Conservation (phyloP, 208 protist genomes). For the Leishmania martiniquensis region DNA sequence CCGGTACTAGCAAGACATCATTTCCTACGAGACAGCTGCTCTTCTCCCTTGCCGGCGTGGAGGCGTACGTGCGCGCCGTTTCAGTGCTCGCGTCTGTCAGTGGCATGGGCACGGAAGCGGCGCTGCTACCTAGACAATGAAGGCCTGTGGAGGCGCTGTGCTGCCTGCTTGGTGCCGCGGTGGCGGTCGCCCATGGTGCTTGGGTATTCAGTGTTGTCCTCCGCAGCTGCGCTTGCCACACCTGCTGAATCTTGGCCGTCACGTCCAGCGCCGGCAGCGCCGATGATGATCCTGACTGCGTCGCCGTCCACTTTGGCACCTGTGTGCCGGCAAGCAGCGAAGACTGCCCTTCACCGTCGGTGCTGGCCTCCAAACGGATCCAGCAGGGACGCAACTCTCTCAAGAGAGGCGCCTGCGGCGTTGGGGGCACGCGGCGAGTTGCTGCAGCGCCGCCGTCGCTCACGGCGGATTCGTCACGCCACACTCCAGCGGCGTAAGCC, state of each 20-base stretch:
- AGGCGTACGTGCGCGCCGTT: neutral
- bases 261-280: constrained; percentile 23
- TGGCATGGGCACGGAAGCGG: neutral
- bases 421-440: neutral
- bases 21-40: neutral
- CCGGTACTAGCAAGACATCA: neutral
- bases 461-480: constrained; percentile 1
- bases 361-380: constrained; percentile 11
- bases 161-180: neutral
- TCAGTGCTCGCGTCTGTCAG: constrained; percentile 4
- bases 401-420: neutral
- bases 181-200: neutral
- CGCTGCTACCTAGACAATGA: neutral
- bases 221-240: constrained; percentile 12
- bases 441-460: neutral
- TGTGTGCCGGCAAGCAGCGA: neutral
- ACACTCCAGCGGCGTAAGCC: constrained; percentile 26
- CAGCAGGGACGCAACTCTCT: constrained; percentile 18
- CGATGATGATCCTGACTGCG: neutral
- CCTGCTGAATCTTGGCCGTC: constrained; percentile 12
- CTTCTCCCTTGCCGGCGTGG: constrained; percentile 6
- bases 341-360: neutral
- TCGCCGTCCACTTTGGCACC: neutral
- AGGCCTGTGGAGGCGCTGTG: neutral
- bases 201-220: neutral